Base-by-base conservation (phyloP, 768 basidiomycete genomes). In the Tulasnella calospora region DNA sequence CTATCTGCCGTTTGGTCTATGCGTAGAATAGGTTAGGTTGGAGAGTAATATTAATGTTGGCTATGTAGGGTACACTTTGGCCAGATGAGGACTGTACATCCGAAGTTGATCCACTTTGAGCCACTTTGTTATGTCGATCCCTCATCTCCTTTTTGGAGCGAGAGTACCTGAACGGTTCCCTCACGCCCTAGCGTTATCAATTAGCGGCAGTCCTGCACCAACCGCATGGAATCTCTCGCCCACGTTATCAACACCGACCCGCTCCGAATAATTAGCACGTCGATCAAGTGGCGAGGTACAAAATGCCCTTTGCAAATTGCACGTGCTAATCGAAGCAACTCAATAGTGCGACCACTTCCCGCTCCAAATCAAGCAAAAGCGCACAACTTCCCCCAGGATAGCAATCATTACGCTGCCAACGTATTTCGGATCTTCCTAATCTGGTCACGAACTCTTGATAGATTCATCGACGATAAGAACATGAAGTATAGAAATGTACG, bases 91-190 rank as follows among this genome's bases (percentile, higher is more conserved):
- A 15, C 13, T 5, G 3, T 67, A 67, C 61, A 67, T 67, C 61
- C 61, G 61, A 67, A 33, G 30, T 30, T 67, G 13, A 67, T 35
- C 61, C 61, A 67, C 61, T 67, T 67, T 67, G 61, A 67, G 61
- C 30, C 8, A 30, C 61, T 67, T 67, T 67, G 61, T 67, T 67
- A 35, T 67, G 61, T 67, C 61, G 61, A 67, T 67, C 61, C 61
- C 61, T 33, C 27, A 2, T 5, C 8, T 30, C 13, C 27, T 30
- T 51, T n/a, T 51, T 51, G 51, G 51, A 51, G n/a, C 7, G 51
- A n/a, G 51, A 67, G 61, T 33, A 67, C 61, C 61, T 35, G 61
- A 67, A 33, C 61, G 8, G 61, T 67, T 67, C 27, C 61, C 61
- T 33, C 3, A 1, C 30, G n/a, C 61, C 33, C 19, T 67, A 2